phyloP scores from a whole-genome alignment of 2,329 filamentous ascomycete genomes.

The Monosporascus ibericus region DNA sequence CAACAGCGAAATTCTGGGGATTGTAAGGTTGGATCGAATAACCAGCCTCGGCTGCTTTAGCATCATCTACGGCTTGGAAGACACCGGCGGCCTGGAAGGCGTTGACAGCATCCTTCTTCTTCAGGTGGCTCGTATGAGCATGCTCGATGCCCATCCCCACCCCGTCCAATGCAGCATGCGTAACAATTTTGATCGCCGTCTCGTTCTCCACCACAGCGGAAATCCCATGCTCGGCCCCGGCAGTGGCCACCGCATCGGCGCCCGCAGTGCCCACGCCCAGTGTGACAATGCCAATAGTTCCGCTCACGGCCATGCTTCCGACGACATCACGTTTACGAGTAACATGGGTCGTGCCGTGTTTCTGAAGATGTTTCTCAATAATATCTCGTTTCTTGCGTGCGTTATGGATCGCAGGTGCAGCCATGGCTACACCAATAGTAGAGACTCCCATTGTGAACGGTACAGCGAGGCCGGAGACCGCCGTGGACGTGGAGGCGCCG shows the following conservation, averaged over 20 bases:
- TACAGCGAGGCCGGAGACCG: slow-evolving; percentile 31
- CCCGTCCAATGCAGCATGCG: slow-evolving; percentile 30
- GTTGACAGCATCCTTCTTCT: slow-evolving; percentile 29
- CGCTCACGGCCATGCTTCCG: slow-evolving; percentile 31
- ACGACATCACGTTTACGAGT: slow-evolving; percentile 36
- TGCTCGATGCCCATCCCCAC: slow-evolving; percentile 30
- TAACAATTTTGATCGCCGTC: slow-evolving; percentile 27
- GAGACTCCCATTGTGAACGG: slow-evolving; percentile 34
- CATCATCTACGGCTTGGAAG: slow-evolving; percentile 24
- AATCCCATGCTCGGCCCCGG: slow-evolving; percentile 29
- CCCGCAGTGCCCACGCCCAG: slow-evolving; percentile 29
- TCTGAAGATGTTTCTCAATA: slow-evolving; percentile 31
- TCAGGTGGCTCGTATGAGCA: slow-evolving; percentile 26
- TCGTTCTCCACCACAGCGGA: slow-evolving; percentile 21
- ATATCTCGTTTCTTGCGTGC: slow-evolving; percentile 36
- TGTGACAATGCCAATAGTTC: slow-evolving; percentile 29
- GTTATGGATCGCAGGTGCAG: slow-evolving; percentile 34
- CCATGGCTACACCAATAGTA: slow-evolving; percentile 31
- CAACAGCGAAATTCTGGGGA: slow-evolving; percentile 1
- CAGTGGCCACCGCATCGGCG: slow-evolving; percentile 28
- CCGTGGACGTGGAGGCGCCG: slow-evolving; percentile 33
- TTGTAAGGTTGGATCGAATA: slow-evolving; percentile 14
- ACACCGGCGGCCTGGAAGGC: slow-evolving; percentile 26
- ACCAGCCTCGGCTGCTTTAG: slow-evolving; percentile 21
- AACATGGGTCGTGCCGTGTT: slow-evolving; percentile 27